These are phyloP conservation scores for Ophiostoma sp. DNA, from an alignment of 2,329 filamentous ascomycete genomes.

Conservation along the genomic window DNA sequence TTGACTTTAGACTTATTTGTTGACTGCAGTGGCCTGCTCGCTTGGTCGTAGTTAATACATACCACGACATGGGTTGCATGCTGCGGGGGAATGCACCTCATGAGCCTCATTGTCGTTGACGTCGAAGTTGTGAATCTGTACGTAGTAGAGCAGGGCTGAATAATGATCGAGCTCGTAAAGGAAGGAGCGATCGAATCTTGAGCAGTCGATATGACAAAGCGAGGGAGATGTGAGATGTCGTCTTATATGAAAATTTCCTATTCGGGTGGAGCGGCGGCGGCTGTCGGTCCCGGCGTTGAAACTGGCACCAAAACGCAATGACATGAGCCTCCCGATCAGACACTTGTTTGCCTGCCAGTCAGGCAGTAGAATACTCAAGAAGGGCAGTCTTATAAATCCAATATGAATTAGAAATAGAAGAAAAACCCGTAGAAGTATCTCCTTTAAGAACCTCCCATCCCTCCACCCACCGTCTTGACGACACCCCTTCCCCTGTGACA, in stretches of 20 bases:
- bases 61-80: slow-evolving; percentile 12
- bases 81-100: neutral
- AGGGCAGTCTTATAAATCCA: slow-evolving; percentile 21
- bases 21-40: neutral
- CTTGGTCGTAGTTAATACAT: slow-evolving; percentile 1
- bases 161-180: neutral
- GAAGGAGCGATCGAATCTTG: neutral
- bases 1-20: slow-evolving; percentile 4
- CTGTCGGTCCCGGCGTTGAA: slow-evolving; percentile 23
- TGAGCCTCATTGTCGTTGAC: neutral
- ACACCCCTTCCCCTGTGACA: neutral
- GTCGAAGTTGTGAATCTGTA: neutral
- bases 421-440: neutral
- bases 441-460: slow-evolving; percentile 13
- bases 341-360: neutral
- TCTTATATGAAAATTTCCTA: slow-evolving; percentile 15
- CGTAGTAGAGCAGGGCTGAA: neutral
- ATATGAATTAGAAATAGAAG: neutral
- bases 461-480: neutral
- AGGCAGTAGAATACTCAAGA: neutral
- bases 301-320: slow-evolving; percentile 14
- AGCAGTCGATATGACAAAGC: neutral
- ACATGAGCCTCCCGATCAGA: slow-evolving; percentile 7
- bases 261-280: slow-evolving; percentile 19
- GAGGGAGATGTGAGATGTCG: slow-evolving; percentile 1